Evolutionary conservation across 2,329 filamentous ascomycete genomes (phyloP).

Genomic region (Geosmithia flava): DNA sequence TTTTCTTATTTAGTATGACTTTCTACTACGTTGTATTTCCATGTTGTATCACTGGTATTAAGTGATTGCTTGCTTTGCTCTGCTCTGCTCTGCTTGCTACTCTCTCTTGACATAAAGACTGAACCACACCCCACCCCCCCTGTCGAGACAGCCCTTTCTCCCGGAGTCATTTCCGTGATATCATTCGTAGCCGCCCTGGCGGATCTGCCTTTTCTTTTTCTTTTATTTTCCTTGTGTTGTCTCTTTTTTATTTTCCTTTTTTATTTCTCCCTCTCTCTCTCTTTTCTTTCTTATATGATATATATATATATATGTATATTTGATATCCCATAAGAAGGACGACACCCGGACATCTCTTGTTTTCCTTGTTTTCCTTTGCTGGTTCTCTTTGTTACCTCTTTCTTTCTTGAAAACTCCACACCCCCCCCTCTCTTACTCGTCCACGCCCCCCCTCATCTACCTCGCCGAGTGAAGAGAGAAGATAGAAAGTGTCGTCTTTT

Average conservation of each 20-base stretch:
- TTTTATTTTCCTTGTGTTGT: background rate
- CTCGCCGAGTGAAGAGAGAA: background rate
- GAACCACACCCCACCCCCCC: background rate
- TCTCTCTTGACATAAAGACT: background rate
- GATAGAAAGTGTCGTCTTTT: too few species aligned
- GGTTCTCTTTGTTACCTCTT: background rate
- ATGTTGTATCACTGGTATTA: too few species aligned
- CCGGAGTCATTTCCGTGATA: background rate
- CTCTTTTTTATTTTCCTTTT: background rate
- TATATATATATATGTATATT: too few species aligned
- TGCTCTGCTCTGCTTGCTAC: too few species aligned
- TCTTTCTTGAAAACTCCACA: background rate
- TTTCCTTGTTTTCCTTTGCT: background rate
- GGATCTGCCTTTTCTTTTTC: background rate
- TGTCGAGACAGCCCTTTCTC: background rate
- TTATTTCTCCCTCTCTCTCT: background rate
- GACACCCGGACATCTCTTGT: background rate
- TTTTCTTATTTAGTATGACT: too few species aligned
- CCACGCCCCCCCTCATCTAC: too few species aligned
- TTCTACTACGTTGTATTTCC: too few species aligned
- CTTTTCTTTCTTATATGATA: too few species aligned
- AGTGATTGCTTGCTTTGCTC: too few species aligned
- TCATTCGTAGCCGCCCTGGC: slow-evolving; percentile 1
- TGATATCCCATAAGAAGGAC: background rate
- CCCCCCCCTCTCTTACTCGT: too few species aligned